Base-by-base conservation (phyloP, 1,139 yeast genomes). In the Protomyces lactucae-debilis region DNA sequence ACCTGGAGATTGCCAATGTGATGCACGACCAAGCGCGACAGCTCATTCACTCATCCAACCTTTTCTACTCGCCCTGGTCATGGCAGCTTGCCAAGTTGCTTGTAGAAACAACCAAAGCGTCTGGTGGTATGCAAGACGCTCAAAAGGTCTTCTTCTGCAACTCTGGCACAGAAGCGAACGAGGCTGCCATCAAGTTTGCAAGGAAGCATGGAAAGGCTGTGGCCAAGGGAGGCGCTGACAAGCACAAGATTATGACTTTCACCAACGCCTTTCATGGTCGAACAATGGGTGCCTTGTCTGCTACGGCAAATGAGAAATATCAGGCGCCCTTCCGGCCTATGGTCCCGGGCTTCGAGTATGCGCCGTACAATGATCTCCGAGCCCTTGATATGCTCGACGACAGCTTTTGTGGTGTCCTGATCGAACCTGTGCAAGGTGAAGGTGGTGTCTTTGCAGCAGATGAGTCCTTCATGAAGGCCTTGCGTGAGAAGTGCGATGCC, bases 381-480 rank as follows among this genome's bases (percentile, higher is more conserved):
- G 81, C 86, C 39, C 85, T 89, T 12, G 80, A 84, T 68, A 71
- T 75, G 1, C 72, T 85, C 18, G 81, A 81, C 67, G 87, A 86
- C 9, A 84, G 86, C 71, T 86, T 97, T 0, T 90, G 96, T 72
- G 99, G 92, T 63, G 95, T 93, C 48, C 92, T 93, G 65, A 85
- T 93, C 51, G 99, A 93, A 77, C 99, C 99, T 23, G 86, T 93
- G 67, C 99, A 93, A 78, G 99, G 98, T 70, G 99, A 93, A 78
- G 99, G 99, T 65, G 99, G 99, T 67, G 86, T 93, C 25, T 85
- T 85, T 71, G 83, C 85, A 23, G 82, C 89, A 64, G 80, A 83
- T 37, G 72, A 76, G 0, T 88, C 84, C 53, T 91, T 90, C 72
- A 79, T 93, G 69, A 73, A 79, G 3, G 84, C 84, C 61, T 78